Percentiles rank a stretch among this genome's conserved stretches.
Evolutionary conservation across 2,329 filamentous ascomycete genomes (phyloP).

Genomic region (Biscogniauxia sp.): DNA sequence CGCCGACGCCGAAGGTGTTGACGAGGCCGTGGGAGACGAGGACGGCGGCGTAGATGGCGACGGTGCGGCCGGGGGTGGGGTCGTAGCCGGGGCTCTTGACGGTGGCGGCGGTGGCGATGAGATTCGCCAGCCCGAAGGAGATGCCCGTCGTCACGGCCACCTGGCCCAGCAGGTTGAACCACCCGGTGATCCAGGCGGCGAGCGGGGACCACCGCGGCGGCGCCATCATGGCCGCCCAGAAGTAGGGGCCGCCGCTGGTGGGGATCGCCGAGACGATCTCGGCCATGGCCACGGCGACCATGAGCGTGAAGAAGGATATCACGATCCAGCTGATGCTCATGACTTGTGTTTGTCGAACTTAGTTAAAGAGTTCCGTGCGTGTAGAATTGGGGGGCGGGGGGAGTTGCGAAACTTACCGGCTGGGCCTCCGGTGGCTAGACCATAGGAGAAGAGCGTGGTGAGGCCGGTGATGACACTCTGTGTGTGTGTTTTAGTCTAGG

Average conservation of each 20-base stretch:
- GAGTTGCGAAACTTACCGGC: conserved; percentile 26
- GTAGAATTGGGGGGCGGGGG: neutral
- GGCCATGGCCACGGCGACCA: conserved; percentile 54
- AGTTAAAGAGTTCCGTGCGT: neutral
- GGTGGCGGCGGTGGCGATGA: conserved; percentile 37
- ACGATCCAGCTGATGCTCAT: conserved; percentile 48
- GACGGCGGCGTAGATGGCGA: conserved; percentile 59
- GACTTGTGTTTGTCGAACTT: conserved; percentile 10
- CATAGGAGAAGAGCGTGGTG: conserved; percentile 57
- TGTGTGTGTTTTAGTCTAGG: too few relatives aligned
- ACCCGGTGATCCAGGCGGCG: conserved; percentile 40
- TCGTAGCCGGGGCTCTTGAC: conserved; percentile 37
- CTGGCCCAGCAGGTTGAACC: conserved; percentile 42
- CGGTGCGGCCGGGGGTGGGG: conserved; percentile 45
- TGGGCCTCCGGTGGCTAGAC: conserved; percentile 53
- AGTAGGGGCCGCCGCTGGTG: conserved; percentile 58
- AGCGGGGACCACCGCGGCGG: conserved; percentile 41
- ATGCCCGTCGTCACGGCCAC: conserved; percentile 43
- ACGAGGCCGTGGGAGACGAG: conserved; percentile 52
- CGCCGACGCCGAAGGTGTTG: conserved; percentile 56
- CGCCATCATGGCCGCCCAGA: conserved; percentile 58
- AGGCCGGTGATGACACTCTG: conserved; percentile 59
- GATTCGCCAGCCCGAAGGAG: conserved; percentile 39
- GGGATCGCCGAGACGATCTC: conserved; percentile 60
- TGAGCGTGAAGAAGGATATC: conserved; percentile 53